Conservation (phyloP, 208 protist genomes). For the Wallacemonas sp. region DNA sequence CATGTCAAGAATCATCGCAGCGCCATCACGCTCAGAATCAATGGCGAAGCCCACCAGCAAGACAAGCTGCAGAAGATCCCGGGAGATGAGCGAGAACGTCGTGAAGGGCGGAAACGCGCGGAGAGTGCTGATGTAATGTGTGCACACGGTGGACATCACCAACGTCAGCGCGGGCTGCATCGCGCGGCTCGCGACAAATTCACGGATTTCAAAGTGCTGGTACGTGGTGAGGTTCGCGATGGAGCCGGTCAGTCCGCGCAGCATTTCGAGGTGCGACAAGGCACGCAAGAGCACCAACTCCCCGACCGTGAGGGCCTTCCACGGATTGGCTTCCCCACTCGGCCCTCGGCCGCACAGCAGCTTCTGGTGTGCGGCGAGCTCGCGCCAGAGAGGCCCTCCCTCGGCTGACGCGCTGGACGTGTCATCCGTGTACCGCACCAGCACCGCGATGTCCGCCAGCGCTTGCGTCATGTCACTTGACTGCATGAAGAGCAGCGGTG, state of each 20-base stretch:
- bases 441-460: conserved; percentile 61
- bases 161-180: conserved; percentile 35
- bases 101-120: conserved; percentile 33
- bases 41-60: conserved; percentile 69
- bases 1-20: conserved; percentile 42
- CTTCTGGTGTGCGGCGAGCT: conserved; percentile 16
- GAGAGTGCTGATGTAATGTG: conserved; percentile 45
- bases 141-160: conserved; percentile 47
- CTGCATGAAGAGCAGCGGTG: conserved; percentile 77
- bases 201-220: conserved; percentile 75
- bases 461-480: conserved; percentile 75
- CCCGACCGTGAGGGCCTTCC: conserved; percentile 44
- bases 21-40: conserved; percentile 57
- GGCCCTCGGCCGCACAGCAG: conserved; percentile 15
- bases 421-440: conserved; percentile 39
- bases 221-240: conserved; percentile 78
- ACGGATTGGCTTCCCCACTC: conserved; percentile 2
- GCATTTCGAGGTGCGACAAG: conserved; percentile 66
- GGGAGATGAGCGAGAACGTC: conserved; percentile 44
- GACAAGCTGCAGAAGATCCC: conserved; percentile 65
- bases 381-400: conserved; percentile 23
- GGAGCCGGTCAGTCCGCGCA: conserved; percentile 64
- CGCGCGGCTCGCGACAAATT: conserved; percentile 71
- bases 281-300: conserved; percentile 70
- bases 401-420: conserved; percentile 21